Evolutionary conservation across 495 filamentous ascomycete genomes (phyloP), one percentile per base, ranked within the genome.

Genomic region (Neurospora sp.): DNA sequence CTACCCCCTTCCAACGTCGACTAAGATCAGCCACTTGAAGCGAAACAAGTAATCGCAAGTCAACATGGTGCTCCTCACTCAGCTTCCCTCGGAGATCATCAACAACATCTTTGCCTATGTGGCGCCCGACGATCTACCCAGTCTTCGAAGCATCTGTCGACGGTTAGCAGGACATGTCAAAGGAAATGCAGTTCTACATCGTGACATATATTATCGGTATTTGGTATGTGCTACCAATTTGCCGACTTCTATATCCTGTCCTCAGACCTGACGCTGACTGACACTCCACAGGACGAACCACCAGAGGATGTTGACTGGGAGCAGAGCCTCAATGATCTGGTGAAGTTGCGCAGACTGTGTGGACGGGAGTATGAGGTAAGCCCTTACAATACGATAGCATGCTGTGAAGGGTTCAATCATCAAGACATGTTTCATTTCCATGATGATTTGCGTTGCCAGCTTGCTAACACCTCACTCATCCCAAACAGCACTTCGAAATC

Each of bases 31-130:
- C 3, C 54, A 66, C 54, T 66, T 19, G 28, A 62, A 34, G 28
- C 15, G 28, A 34, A 66, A 17, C 28, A 62, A 66, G 11, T 34
- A 62, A 66, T 5, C 24, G 24, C 39, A 45, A 24, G 31, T 34
- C 48, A 37, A 37, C 43, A 84, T 82, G 81, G 76, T 74, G 19
- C 73, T 73, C 59, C 70, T 85, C 3, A 82, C 79, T 10, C 79
- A 82, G n/a, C 82, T 88, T 9, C 87, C 86, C 7, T 83, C 85
- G n/a, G 89, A 91, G 79, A 84, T 90, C 66, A 74, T 90, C 37
- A 86, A 89, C 73, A 79, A 83, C 73, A 86, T 91, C 71, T 80
- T 91, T 48, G 73, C 77, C 69, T 83, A 85, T 71, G 78, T 88
- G n/a, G 80, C 87, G n/a, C 86, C 87, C 2, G 74, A 79, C 39